Conservation (phyloP, 2,329 filamentous ascomycete species). For the Penicillium sp. region DNA sequence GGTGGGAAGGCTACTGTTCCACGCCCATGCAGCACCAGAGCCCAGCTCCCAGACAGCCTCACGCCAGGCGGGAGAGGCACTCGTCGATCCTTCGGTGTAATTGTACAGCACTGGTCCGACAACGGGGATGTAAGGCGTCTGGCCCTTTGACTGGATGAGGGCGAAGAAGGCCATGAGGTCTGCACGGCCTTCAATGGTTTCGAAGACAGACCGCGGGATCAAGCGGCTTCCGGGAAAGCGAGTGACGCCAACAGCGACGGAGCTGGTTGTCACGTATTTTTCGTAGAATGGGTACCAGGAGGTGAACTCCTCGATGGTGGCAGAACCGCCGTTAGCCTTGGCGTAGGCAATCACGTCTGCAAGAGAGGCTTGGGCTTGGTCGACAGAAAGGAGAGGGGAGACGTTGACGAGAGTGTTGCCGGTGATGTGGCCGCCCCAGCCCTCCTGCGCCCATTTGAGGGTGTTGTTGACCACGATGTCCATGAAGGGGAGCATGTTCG, state of each 20-base stretch:
- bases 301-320: conserved; percentile 16
- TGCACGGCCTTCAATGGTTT: background rate
- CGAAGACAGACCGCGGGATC: background rate
- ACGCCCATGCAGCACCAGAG: background rate
- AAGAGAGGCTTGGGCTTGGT: background rate
- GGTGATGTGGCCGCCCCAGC: background rate
- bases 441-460: background rate
- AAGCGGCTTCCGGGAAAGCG: conserved; percentile 18
- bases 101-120: background rate
- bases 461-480: background rate
- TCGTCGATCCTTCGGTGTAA: background rate
- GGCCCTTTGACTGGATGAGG: background rate
- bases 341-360: background rate
- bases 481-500: background rate
- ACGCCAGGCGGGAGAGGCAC: background rate
- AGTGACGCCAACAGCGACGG: conserved; percentile 20
- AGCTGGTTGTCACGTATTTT: conserved; percentile 18
- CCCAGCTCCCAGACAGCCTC: background rate
- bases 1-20: background rate
- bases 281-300: conserved; percentile 23
- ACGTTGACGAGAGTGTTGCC: background rate
- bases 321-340: conserved; percentile 1
- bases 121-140: background rate
- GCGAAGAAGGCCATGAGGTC: background rate
- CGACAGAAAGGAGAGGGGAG: background rate